Conservation (phyloP, 2,329 filamentous ascomycete genomes). For the Paracorniculantispora psalliotae region DNA sequence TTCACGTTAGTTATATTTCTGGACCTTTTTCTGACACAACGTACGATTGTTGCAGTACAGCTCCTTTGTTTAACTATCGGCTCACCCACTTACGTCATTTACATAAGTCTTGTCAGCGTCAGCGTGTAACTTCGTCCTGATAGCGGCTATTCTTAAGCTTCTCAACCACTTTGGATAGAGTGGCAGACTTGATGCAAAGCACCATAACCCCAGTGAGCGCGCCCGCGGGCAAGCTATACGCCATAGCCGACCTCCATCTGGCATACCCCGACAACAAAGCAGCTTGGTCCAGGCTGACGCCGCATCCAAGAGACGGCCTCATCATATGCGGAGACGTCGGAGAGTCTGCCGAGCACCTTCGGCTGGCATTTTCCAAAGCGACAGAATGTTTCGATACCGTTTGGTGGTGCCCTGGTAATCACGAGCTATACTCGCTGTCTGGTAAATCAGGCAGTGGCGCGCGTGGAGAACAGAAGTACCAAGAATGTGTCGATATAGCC, state of each 20-base stretch:
- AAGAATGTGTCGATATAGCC: constrained; percentile 48
- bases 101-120: background rate
- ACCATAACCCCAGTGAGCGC: background rate
- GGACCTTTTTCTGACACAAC: background rate
- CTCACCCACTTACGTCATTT: background rate
- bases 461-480: constrained; percentile 49
- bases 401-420: constrained; percentile 54
- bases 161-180: background rate
- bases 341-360: constrained; percentile 31
- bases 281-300: constrained; percentile 24
- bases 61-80: background rate
- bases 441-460: constrained; percentile 23
- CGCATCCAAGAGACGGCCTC: constrained; percentile 31
- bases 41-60: background rate
- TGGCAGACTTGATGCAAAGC: background rate
- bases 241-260: constrained; percentile 34
- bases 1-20: background rate
- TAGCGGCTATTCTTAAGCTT: background rate
- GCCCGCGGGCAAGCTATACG: constrained; percentile 26
- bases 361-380: constrained; percentile 27
- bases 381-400: constrained; percentile 32
- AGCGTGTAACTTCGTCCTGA: background rate
- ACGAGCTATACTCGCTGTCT: constrained; percentile 51
- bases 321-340: constrained; percentile 34
- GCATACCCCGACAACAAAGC: constrained; percentile 28